Evolutionary conservation across 169 alveolate genomes (phyloP).

Genomic region (Fabrea salina): DNA sequence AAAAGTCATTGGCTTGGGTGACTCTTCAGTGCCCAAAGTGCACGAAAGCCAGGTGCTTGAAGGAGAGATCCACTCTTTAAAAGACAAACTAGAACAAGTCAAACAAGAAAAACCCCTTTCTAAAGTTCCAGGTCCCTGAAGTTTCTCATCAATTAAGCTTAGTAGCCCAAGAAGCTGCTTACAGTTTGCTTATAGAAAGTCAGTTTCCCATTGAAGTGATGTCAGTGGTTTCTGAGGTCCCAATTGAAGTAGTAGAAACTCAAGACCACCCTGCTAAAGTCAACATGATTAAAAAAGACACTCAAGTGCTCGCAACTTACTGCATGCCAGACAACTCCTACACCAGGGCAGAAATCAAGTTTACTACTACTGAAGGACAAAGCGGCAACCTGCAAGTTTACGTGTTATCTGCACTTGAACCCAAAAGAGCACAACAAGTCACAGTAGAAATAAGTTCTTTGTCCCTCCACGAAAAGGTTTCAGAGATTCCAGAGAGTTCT

Average conservation of each 20-base stretch:
- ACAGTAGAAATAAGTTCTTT: conserved; percentile 48
- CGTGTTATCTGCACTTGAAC: conserved; percentile 36
- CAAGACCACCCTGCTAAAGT: conserved; percentile 36
- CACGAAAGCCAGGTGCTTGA: conserved; percentile 33
- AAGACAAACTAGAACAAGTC: conserved; percentile 28
- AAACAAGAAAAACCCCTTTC: background rate
- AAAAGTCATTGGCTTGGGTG: conserved; percentile 40
- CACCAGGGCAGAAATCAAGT: conserved; percentile 35
- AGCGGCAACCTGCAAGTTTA: conserved; percentile 37
- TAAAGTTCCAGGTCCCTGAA: conserved; percentile 28
- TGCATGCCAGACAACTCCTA: conserved; percentile 17
- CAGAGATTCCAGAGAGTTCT: background rate
- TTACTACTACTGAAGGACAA: conserved; percentile 57
- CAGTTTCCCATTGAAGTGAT: conserved; percentile 37
- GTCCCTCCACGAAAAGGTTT: conserved; percentile 49
- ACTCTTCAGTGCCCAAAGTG: conserved; percentile 26
- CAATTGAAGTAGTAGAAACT: conserved; percentile 42
- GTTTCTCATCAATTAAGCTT: conserved; percentile 39
- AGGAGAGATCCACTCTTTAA: conserved; percentile 34
- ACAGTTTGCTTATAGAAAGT: conserved; percentile 37
- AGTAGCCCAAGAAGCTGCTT: conserved; percentile 56
- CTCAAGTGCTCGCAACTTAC: conserved; percentile 35
- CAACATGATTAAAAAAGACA: conserved; percentile 31
- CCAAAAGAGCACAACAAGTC: conserved; percentile 35
- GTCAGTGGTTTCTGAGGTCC: conserved; percentile 30